Base-by-base conservation (phyloP, 139 green algal species). In the Gonium pectorale region DNA sequence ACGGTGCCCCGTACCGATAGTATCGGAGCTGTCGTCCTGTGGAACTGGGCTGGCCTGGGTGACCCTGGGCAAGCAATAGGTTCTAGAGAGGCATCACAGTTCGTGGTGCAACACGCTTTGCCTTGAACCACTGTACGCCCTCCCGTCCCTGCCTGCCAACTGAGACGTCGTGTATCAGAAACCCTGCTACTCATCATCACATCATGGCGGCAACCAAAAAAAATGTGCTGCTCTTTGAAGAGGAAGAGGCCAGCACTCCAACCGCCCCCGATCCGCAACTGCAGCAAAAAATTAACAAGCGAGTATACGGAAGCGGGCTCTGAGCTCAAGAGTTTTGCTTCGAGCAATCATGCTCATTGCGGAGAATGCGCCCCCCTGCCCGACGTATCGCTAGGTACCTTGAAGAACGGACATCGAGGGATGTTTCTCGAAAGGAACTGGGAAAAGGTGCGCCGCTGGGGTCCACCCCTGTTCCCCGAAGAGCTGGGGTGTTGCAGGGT, bases 251-350 rank as follows among this genome's bases (percentile, higher is more conserved):
- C 22, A 51, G 67, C 21, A 46, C 44, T 44, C 13, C 70, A 21
- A 64, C 51, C 19, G 51, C 24, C 19, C 15, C 5, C 6, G 71
- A 80, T 51, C 71, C 71, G 31, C 33, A 67, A 5, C 49, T 80
- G 21, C 1, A 67, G 26, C 33, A 67, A 35, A 67, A 80, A 37
- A 80, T 80, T 49, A 67, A 51, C 52, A 49, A 80, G 71, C 67
- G 27, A 54, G 67, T 24, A 54, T 77, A n/a, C 3, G 35, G 43
- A 43, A 5, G 24, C 24, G 37, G 8, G 43, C 2, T 77, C 1
- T 43, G 19, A 43, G 27, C 5, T 41, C 19, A 62, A 29, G 26
- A 19, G 29, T 8, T 24, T 73, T 54, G 27, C 68, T 11, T 15
- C 15, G 46, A 11, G 46, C 46, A 11, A 11, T 54, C 46, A 15